Percentiles rank a stretch among this genome's conserved stretches.
Evolutionary conservation across 2,329 filamentous ascomycete species (phyloP).

Genomic region (Trichoderma cornu-damae): DNA sequence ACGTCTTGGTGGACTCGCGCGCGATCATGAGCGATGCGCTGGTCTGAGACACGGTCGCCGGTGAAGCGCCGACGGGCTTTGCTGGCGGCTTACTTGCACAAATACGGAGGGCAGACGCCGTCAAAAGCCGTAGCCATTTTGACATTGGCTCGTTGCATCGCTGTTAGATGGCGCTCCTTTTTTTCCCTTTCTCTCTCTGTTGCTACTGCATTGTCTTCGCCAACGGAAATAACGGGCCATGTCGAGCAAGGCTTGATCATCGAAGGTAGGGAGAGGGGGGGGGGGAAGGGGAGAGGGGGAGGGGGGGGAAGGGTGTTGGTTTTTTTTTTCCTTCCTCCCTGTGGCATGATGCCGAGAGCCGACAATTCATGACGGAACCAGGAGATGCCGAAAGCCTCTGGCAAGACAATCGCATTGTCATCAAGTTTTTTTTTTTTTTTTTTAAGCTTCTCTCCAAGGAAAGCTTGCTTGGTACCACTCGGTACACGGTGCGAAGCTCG

Average conservation of each 20-base stretch:
- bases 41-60: conserved; percentile 15
- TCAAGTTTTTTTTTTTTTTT: not conserved
- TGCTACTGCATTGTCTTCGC: not conserved
- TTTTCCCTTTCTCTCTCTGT: not conserved
- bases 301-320: not conserved
- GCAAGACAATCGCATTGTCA: not conserved
- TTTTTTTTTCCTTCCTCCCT: not conserved
- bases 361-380: not conserved
- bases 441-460: not conserved
- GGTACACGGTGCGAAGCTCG: not conserved
- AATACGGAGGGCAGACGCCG: not conserved
- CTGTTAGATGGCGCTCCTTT: not conserved
- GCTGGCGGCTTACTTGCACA: not conserved
- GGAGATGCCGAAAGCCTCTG: not conserved
- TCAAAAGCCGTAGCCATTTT: not conserved
- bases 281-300: no score
- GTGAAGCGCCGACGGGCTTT: conserved; percentile 9
- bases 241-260: not conserved
- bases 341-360: conserved; percentile 3
- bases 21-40: conserved; percentile 10
- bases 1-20: not conserved
- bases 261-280: no score
- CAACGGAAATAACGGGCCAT: not conserved
- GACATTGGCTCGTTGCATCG: not conserved
- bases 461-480: not conserved